Percentiles rank a stretch among this genome's conserved stretches.
Conservation (phyloP, 2,329 filamentous ascomycete genomes). For the Curvularia sp. region DNA sequence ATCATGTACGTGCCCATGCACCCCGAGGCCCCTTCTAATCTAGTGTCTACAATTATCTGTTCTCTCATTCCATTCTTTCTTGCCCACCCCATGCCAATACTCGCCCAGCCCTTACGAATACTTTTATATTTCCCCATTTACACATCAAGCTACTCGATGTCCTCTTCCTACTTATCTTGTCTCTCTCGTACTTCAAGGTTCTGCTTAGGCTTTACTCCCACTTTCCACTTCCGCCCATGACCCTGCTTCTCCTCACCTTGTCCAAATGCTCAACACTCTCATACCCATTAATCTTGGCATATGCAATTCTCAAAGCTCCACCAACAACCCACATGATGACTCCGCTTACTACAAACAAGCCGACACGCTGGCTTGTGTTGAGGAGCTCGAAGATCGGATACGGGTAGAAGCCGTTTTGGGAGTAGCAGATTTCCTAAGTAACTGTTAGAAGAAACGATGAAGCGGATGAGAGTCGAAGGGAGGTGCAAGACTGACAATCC, state of each 20-base stretch:
- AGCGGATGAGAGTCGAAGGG: too few species aligned
- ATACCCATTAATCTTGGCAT: constrained; percentile 69
- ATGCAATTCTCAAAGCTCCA: constrained; percentile 71
- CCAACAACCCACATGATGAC: constrained; percentile 75
- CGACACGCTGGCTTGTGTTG: constrained; percentile 68
- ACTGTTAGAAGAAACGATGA: background rate
- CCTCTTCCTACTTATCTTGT: background rate
- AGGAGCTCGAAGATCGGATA: constrained; percentile 83
- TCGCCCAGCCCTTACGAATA: background rate
- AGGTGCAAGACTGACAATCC: constrained; percentile 58
- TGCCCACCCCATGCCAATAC: background rate
- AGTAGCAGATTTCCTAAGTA: constrained; percentile 67
- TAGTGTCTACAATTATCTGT: background rate
- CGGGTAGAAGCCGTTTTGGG: constrained; percentile 76
- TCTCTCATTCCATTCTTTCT: background rate
- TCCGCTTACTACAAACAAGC: constrained; percentile 74
- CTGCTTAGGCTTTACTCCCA: constrained; percentile 22
- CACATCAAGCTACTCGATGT: background rate
- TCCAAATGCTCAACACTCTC: constrained; percentile 34
- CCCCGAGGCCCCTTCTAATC: background rate
- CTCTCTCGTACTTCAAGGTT: background rate
- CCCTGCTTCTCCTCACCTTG: constrained; percentile 29
- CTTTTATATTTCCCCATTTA: background rate
- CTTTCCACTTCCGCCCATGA: constrained; percentile 28
- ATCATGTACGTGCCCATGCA: background rate